Base-by-base conservation (phyloP, 805 yeast genomes). In the Diddensiella transvaalensis region DNA sequence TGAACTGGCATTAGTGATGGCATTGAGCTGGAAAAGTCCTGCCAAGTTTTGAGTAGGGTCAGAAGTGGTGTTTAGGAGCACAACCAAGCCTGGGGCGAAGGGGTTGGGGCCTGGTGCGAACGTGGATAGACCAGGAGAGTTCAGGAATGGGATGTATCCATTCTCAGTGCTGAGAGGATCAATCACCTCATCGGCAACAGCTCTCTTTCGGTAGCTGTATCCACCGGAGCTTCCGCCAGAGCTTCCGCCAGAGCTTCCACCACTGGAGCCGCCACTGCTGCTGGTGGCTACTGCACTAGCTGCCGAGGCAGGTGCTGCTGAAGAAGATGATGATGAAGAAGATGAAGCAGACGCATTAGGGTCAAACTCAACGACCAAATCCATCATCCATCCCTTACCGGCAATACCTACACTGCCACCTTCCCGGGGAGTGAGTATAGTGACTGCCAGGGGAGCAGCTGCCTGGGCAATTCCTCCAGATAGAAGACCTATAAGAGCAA, bases 11-110 rank as follows among this genome's bases (percentile, higher is more conserved):
- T 40, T 40, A 13, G 43, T 40, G 33, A 40, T 40, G 33, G 43
- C 43, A 15, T 40, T 40, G 17, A 40, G 43, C 43, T 40, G 43
- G 43, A 40, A 40, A 6, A 40, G 19, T 23, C 43, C 43, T 10
- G 43, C 43, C 32, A 40, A 22, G 43, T 40, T 40, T 33, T 40
- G 43, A n/a, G 43, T 40, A 22, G 43, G 43, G 43, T 40, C 43
- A 17, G 43, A 40, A 22, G 33, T 21, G 33, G 43, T 40, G 33
- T 40, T 40, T 22, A 23, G n/a, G 2, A 40, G 33, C 2, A 22
- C 32, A 3, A 40, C 43, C 6, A 40, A 22, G 17, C 43, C 43
- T 11, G 43, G 43, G 19, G 43, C 43, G 15, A 24, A 22, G 15
- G 33, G 33, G 43, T 40, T 24, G 22, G 43, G 33, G 19, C 43